Base-by-base conservation (phyloP, 108 stramenopile species). In the Halocafeteria seosinensis region DNA sequence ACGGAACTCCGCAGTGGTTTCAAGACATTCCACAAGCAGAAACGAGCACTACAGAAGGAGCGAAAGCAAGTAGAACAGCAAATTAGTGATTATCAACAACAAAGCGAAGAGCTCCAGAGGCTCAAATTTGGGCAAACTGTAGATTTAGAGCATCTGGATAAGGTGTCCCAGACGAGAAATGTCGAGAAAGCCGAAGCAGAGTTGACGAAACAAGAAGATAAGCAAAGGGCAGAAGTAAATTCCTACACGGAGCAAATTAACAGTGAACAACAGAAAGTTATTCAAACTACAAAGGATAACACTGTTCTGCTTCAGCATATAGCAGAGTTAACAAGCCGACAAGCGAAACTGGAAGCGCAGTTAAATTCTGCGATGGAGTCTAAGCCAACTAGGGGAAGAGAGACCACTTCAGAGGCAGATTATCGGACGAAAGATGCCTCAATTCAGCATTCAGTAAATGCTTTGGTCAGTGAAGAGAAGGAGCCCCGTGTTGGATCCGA, bases 121-220 rank as follows among this genome's bases (percentile, higher is more conserved):
- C 76, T 83, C 38, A 83, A 83, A 69, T 83, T 83, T 42, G 82
- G 82, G 3, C 75, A 76, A 55, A 63, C 73, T 24, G 73, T 83
- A 32, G 76, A 79, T 64, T 65, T 83, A 4, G 80, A 79, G 29
- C 59, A 59, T 29, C 50, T 83, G 29, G 82, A 83, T 47, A 64
- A 64, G 33, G 60, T 65, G 55, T 64, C 37, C 3, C 27, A 59
- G 50, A 3, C 17, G 3, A 63, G 34, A 30, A 73, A 25, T 0
- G 17, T 68, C 23, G 21, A 24, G 23, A 62, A 37, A 0, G 51
- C 33, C 13, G 42, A 62, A 30, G 53, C 13, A 28, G 37, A 72
- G 30, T 25, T 68, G 37, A 27, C 17, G 13, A 62, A 34, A 9
- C 23, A 62, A 34, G 61, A 65, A 62, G 50, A 34, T 51, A 51